Percentiles rank a stretch among this genome's conserved stretches.
Evolutionary conservation across 177 flowering plant species (phyloP).

Genomic region (Telopea speciosissima): DNA sequence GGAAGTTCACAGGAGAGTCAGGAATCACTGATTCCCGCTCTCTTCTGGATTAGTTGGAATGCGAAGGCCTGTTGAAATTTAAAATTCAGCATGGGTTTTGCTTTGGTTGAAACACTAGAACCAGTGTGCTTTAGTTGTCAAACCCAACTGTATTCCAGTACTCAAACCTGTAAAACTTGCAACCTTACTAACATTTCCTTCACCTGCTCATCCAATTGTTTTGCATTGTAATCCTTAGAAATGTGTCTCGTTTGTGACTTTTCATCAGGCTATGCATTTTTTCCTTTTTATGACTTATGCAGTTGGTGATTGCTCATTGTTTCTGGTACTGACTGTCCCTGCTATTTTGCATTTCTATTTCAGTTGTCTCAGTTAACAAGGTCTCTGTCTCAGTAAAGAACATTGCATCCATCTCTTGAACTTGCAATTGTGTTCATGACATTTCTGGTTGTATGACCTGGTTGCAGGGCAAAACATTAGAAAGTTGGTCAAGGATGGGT

Average conservation of each 20-base stretch:
- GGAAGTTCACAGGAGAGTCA: neutral
- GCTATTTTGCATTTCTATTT: neutral
- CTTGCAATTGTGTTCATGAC: neutral
- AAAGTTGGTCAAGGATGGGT: slow-evolving; percentile 7
- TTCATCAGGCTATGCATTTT: neutral
- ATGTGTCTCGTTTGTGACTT: neutral
- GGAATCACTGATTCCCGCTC: neutral
- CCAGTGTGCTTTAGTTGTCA: too few species aligned
- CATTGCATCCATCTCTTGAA: neutral
- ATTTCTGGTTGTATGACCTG: neutral
- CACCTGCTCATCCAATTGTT: neutral
- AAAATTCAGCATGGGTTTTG: neutral
- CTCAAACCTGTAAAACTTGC: neutral
- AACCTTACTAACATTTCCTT: neutral
- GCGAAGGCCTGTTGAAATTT: neutral
- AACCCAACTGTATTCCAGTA: neutral
- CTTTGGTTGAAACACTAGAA: neutral
- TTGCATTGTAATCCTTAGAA: neutral
- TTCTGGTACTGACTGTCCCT: neutral
- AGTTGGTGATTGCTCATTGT: neutral
- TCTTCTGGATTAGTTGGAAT: neutral
- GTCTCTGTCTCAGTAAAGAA: neutral
- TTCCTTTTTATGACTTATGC: neutral
- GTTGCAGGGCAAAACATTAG: slow-evolving; percentile 4
- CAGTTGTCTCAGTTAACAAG: neutral